phyloP scores from a whole-genome alignment of 225 moss, liverwort and hornwort genomes.

The Polytrichum commune region DNA sequence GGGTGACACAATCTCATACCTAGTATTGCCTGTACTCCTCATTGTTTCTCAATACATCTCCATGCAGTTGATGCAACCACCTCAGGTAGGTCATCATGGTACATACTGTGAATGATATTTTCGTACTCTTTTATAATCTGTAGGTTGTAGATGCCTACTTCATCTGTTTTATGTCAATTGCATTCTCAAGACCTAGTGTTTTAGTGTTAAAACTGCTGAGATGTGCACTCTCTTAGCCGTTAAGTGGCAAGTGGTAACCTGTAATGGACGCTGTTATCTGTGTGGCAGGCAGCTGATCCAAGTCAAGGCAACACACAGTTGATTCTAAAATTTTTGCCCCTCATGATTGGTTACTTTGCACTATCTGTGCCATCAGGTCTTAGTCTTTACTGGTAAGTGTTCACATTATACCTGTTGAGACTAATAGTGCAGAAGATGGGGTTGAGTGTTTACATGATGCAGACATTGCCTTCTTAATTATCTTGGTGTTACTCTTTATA shows the following conservation, averaged over 20 bases:
- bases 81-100: conserved; percentile 33
- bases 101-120: neutral
- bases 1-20: conserved; percentile 71
- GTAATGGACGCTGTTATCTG: neutral
- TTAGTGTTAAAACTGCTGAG: too few species aligned
- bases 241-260: too few species aligned
- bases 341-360: conserved; percentile 98
- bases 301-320: conserved; percentile 76
- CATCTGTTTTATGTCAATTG: too few species aligned
- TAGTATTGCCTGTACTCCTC: conserved; percentile 82
- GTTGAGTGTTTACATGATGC: too few species aligned
- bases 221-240: too few species aligned
- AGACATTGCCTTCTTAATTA: too few species aligned
- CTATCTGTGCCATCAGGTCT: conserved; percentile 95
- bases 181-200: too few species aligned
- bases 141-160: too few species aligned
- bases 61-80: conserved; percentile 99
- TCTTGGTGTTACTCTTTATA: too few species aligned
- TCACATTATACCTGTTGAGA: neutral
- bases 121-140: too few species aligned
- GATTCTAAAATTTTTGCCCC: conserved; percentile 88
- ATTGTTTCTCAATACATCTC: conserved; percentile 81
- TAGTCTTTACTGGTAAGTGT: conserved; percentile 84
- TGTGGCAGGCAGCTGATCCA: conserved; percentile 61
- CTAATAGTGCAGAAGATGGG: too few species aligned